Conservation (phyloP, 352 stramenopile species). For the Globisporangium alternatum region DNA sequence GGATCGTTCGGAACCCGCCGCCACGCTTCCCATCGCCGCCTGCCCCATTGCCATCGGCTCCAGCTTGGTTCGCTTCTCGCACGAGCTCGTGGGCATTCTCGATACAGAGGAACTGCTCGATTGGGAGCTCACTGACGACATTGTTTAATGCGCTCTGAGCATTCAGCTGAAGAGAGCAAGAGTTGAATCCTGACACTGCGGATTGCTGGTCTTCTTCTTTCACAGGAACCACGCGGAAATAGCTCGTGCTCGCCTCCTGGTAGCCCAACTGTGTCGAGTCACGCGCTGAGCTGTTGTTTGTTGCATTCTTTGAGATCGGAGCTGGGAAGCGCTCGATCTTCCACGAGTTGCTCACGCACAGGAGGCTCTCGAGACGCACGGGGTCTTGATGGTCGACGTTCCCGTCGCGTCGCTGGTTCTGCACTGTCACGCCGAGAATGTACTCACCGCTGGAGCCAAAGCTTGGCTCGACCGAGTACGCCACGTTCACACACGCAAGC, state of each 20-base stretch:
- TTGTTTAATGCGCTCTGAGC: constrained; percentile 12
- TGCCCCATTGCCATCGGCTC: constrained; percentile 21
- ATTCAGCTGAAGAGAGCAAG: constrained; percentile 26
- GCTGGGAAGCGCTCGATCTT: constrained; percentile 40
- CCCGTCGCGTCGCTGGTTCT: constrained; percentile 42
- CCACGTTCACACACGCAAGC: constrained; percentile 54
- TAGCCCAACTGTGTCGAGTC: constrained; percentile 48
- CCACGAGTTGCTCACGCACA: constrained; percentile 67
- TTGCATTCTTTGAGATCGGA: constrained; percentile 3
- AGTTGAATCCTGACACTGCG: background rate
- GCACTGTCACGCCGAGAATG: constrained; percentile 67
- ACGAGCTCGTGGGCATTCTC: constrained; percentile 60
- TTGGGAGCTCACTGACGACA: constrained; percentile 30
- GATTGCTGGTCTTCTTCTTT: background rate
- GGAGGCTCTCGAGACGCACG: constrained; percentile 52
- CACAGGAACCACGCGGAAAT: constrained; percentile 60
- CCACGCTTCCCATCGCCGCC: constrained; percentile 33
- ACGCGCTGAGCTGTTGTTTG: constrained; percentile 11
- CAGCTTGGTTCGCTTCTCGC: constrained; percentile 17
- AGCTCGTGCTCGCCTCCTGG: constrained; percentile 74
- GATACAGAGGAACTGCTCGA: constrained; percentile 73
- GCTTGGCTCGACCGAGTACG: constrained; percentile 69
- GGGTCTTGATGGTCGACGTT: constrained; percentile 20
- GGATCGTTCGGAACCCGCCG: constrained; percentile 77
- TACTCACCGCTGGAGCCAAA: constrained; percentile 65